Evolutionary conservation across 2,329 filamentous ascomycete species (phyloP).

Genomic region (Blastomyces silverae): DNA sequence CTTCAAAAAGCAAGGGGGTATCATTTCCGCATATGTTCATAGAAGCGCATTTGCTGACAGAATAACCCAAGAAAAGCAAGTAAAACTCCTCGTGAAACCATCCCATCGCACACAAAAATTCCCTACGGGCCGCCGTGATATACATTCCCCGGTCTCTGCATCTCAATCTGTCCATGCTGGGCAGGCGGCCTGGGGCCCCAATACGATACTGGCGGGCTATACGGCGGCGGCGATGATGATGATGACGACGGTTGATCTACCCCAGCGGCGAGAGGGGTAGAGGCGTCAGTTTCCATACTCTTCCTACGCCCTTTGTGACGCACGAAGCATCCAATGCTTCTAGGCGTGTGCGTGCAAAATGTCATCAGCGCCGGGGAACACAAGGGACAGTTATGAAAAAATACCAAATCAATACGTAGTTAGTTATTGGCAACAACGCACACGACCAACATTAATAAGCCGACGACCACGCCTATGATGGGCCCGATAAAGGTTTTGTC

Average conservation of each 20-base stretch:
- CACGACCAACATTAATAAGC: background rate
- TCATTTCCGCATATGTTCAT: background rate
- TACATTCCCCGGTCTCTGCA: background rate
- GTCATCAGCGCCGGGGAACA: background rate
- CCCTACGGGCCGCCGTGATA: background rate
- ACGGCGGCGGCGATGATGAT: background rate
- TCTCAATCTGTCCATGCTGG: background rate
- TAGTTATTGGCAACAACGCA: background rate
- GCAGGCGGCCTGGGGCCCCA: background rate
- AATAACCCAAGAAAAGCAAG: background rate
- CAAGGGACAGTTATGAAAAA: too few relatives aligned
- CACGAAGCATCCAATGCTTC: background rate
- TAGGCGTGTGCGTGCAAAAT: background rate
- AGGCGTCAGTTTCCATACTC: background rate
- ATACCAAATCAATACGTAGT: too few relatives aligned
- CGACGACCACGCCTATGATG: background rate
- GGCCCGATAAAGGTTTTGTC: background rate
- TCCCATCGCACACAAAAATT: background rate
- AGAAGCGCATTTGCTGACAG: background rate
- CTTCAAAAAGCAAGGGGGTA: background rate
- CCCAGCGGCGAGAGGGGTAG: background rate
- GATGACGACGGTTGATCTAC: background rate
- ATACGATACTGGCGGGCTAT: background rate
- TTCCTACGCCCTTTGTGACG: background rate
- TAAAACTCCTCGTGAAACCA: background rate